Conservation (phyloP, 441 rosid species). For the Hura crepitans region DNA sequence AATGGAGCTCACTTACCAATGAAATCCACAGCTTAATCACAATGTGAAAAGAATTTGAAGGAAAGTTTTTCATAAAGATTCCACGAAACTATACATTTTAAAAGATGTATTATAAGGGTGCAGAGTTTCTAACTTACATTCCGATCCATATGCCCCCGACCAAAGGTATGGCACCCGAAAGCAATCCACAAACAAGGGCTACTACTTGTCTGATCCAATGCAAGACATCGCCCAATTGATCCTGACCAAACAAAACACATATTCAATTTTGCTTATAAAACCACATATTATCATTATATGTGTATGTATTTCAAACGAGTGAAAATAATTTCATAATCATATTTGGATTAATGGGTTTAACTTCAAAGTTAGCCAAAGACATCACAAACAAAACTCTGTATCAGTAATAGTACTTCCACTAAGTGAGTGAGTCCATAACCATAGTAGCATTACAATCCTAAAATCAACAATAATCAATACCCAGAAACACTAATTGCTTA, state of each 20-base stretch:
- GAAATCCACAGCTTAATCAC: background rate
- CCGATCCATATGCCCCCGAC: constrained; percentile 84
- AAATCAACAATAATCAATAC: background rate
- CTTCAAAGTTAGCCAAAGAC: constrained; percentile 4
- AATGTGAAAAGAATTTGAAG: background rate
- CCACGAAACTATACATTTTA: background rate
- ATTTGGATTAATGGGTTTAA: constrained; percentile 7
- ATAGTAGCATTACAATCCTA: background rate
- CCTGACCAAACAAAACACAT: constrained; percentile 45
- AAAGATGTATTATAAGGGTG: background rate
- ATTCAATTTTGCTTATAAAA: constrained; percentile 5
- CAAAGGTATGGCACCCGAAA: constrained; percentile 85
- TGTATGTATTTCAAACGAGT: no score
- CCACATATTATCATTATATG: no score
- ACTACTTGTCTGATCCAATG: constrained; percentile 94
- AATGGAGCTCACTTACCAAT: background rate
- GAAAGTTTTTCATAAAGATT: background rate
- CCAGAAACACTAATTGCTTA: background rate
- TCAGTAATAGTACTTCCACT: background rate
- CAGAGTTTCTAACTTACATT: constrained; percentile 46
- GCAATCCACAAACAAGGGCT: constrained; percentile 70
- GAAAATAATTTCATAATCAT: background rate
- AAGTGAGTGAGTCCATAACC: background rate
- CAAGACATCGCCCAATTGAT: constrained; percentile 95
- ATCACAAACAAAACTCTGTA: background rate